A percentile compares a stretch with the other conserved stretches of the same genome.
These are phyloP conservation scores for Zasmidium angulare DNA, from an alignment of 2,329 filamentous ascomycete species.

Conservation along the genomic window DNA sequence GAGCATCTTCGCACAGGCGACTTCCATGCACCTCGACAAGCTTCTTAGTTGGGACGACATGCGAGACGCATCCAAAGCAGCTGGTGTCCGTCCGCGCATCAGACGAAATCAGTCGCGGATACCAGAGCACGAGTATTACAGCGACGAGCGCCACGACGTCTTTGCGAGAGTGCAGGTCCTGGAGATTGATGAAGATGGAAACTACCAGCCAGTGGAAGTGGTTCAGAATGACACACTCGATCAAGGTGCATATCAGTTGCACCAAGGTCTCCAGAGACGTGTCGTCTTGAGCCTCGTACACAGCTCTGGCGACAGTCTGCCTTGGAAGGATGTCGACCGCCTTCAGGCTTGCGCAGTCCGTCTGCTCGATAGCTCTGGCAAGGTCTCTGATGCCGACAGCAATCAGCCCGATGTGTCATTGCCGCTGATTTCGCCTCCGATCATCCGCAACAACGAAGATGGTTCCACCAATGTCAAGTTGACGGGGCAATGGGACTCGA, in stretches of 20 bases:
- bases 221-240: slow-evolving; percentile 82
- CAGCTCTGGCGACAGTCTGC: slow-evolving; percentile 81
- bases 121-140: slow-evolving; percentile 88
- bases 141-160: slow-evolving; percentile 90
- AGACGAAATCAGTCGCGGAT: slow-evolving; percentile 65
- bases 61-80: slow-evolving; percentile 66
- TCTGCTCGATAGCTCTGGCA: slow-evolving; percentile 80
- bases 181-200: slow-evolving; percentile 86
- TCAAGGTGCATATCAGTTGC: slow-evolving; percentile 87
- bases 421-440: slow-evolving; percentile 73
- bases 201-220: slow-evolving; percentile 90
- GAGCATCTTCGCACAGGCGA: slow-evolving; percentile 88
- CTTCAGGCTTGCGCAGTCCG: slow-evolving; percentile 79
- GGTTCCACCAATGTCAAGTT: slow-evolving; percentile 85
- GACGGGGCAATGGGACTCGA: slow-evolving; percentile 95
- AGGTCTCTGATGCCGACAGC: slow-evolving; percentile 70
- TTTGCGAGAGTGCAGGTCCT: slow-evolving; percentile 85
- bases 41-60: slow-evolving; percentile 98
- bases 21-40: slow-evolving; percentile 92
- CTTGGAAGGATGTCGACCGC: slow-evolving; percentile 79
- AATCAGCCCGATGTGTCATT: slow-evolving; percentile 72
- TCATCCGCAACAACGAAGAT: slow-evolving; percentile 81
- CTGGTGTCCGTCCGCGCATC: slow-evolving; percentile 49
- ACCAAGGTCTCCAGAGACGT: slow-evolving; percentile 88
- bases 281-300: slow-evolving; percentile 88